phyloP scores from a whole-genome alignment of 768 basidiomycete genomes.

The Gloeopeniophorella convolvens region DNA sequence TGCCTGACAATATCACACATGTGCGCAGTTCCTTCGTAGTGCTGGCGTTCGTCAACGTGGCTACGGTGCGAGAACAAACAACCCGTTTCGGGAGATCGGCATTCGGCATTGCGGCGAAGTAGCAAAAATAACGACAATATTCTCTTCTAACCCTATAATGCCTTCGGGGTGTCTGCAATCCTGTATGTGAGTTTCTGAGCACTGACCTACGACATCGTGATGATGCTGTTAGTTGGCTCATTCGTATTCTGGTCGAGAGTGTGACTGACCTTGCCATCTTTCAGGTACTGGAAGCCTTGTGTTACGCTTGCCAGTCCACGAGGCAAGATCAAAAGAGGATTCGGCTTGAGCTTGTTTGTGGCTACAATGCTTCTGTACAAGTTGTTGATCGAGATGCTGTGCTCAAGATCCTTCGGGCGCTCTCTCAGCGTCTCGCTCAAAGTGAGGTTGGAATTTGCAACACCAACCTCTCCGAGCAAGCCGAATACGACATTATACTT shows the following conservation, averaged over 20 bases:
- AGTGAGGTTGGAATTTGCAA: background rate
- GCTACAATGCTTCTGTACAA: constrained; percentile 20
- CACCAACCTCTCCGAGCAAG: background rate
- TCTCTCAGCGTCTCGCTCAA: background rate
- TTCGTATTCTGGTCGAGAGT: background rate
- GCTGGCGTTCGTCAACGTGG: no score
- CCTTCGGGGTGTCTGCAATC: no score
- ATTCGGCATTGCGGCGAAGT: no score
- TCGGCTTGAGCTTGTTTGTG: constrained; percentile 23
- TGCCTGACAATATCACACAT: no score
- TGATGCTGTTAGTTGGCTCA: background rate
- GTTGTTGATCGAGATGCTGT: constrained; percentile 22
- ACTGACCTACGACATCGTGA: no score
- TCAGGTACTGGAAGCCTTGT: constrained; percentile 26
- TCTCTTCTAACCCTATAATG: no score
- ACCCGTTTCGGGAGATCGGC: no score
- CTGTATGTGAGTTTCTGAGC: no score
- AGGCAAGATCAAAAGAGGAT: constrained; percentile 23
- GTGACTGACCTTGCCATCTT: constrained; percentile 23
- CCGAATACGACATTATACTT: background rate
- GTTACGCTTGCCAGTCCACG: constrained; percentile 24
- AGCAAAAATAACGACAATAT: no score
- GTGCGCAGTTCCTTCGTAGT: no score
- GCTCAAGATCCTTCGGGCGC: constrained; percentile 16
- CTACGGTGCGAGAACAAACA: no score